A percentile compares a stretch with the other conserved stretches of the same genome.
phyloP scores from a whole-genome alignment of 148 eudicot species.

The Amaranthus cruentus region DNA sequence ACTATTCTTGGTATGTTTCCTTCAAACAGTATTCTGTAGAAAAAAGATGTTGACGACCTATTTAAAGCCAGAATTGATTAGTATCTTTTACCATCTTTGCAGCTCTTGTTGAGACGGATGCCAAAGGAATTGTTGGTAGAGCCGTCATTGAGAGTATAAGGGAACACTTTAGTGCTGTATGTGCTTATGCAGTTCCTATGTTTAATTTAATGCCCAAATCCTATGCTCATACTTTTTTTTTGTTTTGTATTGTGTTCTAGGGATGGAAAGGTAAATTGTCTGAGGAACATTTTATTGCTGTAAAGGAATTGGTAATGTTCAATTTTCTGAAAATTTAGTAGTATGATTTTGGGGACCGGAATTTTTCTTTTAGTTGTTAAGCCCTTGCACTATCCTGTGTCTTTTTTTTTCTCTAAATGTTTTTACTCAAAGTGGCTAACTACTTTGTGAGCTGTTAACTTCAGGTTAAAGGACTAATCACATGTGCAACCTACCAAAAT shows the following conservation, averaged over 20 bases:
- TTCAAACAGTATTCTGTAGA: constrained; percentile 1
- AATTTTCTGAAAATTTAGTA: background rate
- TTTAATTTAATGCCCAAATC: constrained; percentile 9
- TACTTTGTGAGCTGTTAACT: background rate
- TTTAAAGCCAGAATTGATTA: constrained; percentile 3
- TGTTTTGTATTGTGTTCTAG: constrained; percentile 31
- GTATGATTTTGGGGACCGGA: background rate
- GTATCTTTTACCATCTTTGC: constrained; percentile 27
- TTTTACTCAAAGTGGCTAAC: constrained; percentile 6
- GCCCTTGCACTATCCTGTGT: background rate
- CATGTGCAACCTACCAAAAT: constrained; percentile 69
- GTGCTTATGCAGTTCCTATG: constrained; percentile 21
- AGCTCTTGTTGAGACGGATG: constrained; percentile 94
- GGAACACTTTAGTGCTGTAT: constrained; percentile 78
- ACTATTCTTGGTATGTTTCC: constrained; percentile 72
- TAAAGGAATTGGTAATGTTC: constrained; percentile 72
- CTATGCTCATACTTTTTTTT: constrained; percentile 12
- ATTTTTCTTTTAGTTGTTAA: background rate
- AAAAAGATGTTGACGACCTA: background rate
- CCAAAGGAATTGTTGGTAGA: constrained; percentile 90
- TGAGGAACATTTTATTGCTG: constrained; percentile 88
- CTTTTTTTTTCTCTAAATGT: background rate
- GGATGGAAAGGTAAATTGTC: constrained; percentile 83
- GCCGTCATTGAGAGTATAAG: constrained; percentile 90
- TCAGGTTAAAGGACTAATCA: constrained; percentile 81